Evolutionary conservation across 2,329 filamentous ascomycete species (phyloP), one percentile per base, ranked within the genome.

Genomic region (Didymella sp.): DNA sequence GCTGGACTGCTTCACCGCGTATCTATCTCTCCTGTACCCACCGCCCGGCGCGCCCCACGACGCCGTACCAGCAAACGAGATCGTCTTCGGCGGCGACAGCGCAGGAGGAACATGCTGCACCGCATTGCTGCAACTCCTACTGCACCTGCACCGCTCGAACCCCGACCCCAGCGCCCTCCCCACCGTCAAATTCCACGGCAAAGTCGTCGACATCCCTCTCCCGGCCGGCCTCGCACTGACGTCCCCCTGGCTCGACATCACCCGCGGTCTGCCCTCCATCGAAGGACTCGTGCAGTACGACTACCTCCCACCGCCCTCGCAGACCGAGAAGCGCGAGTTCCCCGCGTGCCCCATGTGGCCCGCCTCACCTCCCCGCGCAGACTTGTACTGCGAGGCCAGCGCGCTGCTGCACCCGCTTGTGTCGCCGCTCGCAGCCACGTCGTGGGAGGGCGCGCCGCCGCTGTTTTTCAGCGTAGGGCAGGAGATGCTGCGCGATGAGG

Each of bases 101-200:
- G 90, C 91, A 3, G 91, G 91, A 13, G 91, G 89, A 2, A 90
- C 89, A 63, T 83, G 94, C 37, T 77, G 80, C 13, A 80, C 91
- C 13, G 83, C 85, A 0, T 67, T 94, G 1, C 80, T 93, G 1
- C 84, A 92, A 53, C 77, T 93, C 1, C 67, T 94, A 1, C 80
- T 93, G 1, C 84, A 92, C 52, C 77, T 93, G 13, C 78, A 80
- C 51, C 79, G 80, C 28, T 69, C 67, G 17, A 59, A 64, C 6
- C 61, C 67, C 74, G 81, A 50, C 74, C 78, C 60, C 68, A 74
- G 13, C 13, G 25, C 21, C 13, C 38, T 59, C 58, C 77, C 65
- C 21, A 82, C 73, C 1, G 77, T 92, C 24, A 59, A 68, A 3
- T 92, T 89, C 83, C 81, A 89, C 66, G 87, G 87, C 37, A 70